phyloP scores from a whole-genome alignment of 805 yeast species.

The Teunomyces funiuensis region DNA sequence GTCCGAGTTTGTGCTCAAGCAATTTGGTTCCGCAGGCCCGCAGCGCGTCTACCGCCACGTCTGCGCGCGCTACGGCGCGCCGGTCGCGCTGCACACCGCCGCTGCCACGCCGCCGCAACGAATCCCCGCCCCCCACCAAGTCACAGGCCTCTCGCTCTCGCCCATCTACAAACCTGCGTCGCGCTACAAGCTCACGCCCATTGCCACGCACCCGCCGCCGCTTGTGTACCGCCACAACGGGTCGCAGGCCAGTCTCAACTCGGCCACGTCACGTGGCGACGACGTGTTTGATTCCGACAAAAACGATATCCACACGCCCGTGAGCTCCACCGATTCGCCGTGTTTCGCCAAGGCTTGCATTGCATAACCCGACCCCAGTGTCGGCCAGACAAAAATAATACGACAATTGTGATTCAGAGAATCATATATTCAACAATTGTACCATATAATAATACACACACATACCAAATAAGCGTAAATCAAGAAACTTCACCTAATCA shows the following conservation, averaged over 20 bases:
- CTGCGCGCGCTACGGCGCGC: conserved; percentile 1
- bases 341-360: conserved; percentile 10
- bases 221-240: conserved; percentile 19
- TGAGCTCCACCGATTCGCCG: conserved; percentile 29
- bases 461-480: no score
- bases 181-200: conserved; percentile 10
- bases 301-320: conserved; percentile 31
- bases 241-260: conserved; percentile 29
- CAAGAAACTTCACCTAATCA: no score
- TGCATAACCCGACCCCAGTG: no score
- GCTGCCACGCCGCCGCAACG: neutral
- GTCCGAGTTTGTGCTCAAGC: conserved; percentile 27
- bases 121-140: conserved; percentile 6
- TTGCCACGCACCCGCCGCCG: conserved; percentile 9
- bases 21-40: conserved; percentile 31
- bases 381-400: no score
- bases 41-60: conserved; percentile 22
- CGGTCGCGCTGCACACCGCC: neutral
- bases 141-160: conserved; percentile 5
- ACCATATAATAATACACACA: no score
- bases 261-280: conserved; percentile 16
- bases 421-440: no score
- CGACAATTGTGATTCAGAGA: no score
- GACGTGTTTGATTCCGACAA: conserved; percentile 26
- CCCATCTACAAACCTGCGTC: conserved; percentile 11